phyloP scores from a whole-genome alignment of 2,329 filamentous ascomycete genomes.

The Phaeoacremonium minimum region DNA sequence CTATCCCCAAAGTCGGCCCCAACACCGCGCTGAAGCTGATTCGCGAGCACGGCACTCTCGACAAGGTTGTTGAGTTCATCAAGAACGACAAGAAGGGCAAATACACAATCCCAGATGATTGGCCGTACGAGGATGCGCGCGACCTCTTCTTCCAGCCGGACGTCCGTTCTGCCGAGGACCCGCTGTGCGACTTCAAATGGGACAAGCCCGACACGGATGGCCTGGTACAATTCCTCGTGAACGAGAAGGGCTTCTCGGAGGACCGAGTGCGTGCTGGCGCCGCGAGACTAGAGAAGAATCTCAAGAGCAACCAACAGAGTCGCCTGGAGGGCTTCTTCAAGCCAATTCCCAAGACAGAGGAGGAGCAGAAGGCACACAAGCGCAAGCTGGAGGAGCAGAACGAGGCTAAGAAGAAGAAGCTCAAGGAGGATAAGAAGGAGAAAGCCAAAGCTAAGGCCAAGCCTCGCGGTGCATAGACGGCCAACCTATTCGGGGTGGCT shows the following conservation, averaged over 20 bases:
- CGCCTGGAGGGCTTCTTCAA: slow-evolving; percentile 97
- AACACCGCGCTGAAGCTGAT: slow-evolving; percentile 91
- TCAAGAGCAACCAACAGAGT: slow-evolving; percentile 87
- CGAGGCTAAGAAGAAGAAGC: slow-evolving; percentile 90
- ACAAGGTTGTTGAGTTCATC: slow-evolving; percentile 79
- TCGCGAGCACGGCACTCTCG: slow-evolving; percentile 82
- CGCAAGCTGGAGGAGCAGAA: slow-evolving; percentile 90
- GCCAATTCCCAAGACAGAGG: slow-evolving; percentile 80
- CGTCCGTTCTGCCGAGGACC: slow-evolving; percentile 76
- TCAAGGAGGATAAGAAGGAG: slow-evolving; percentile 90
- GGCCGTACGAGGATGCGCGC: slow-evolving; percentile 90
- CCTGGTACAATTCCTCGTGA: slow-evolving; percentile 82
- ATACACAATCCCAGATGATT: slow-evolving; percentile 87
- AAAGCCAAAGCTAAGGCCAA: slow-evolving; percentile 90
- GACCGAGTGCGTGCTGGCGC: slow-evolving; percentile 82
- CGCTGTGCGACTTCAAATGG: slow-evolving; percentile 97
- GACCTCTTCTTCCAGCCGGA: slow-evolving; percentile 90
- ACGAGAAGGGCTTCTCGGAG: slow-evolving; percentile 95
- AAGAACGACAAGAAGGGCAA: slow-evolving; percentile 74
- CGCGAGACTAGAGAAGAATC: slow-evolving; percentile 77
- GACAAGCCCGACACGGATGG: slow-evolving; percentile 88
- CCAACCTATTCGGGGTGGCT: too few relatives aligned
- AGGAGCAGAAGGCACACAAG: slow-evolving; percentile 80
- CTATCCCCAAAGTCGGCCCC: slow-evolving; percentile 90
- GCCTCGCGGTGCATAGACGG: slow-evolving; percentile 68